A percentile compares a stretch with the other conserved stretches of the same genome.
Evolutionary conservation across 2,329 filamentous ascomycete genomes (phyloP).

Genomic region (Fusarium sterilihyphosum): DNA sequence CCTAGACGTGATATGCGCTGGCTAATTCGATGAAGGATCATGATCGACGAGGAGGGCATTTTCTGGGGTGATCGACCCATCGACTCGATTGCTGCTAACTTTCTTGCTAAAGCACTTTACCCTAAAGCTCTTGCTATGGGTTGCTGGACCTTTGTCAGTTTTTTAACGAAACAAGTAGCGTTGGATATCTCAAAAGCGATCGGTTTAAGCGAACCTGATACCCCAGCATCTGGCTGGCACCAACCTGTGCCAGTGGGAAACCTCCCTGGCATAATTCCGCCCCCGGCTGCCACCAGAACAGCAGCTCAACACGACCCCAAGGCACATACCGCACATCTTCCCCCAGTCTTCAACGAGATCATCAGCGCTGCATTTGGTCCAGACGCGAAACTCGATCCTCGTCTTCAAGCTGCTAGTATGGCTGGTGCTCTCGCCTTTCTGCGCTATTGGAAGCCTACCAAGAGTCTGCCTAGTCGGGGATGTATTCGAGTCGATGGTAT

Average conservation of each 20-base stretch:
- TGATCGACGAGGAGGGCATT: slow-evolving; percentile 60
- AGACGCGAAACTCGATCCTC: slow-evolving; percentile 49
- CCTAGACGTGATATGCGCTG: background rate
- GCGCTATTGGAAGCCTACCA: slow-evolving; percentile 59
- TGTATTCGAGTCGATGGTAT: slow-evolving; percentile 64
- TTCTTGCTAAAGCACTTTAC: slow-evolving; percentile 61
- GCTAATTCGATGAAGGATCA: slow-evolving; percentile 54
- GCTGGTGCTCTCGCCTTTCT: slow-evolving; percentile 50
- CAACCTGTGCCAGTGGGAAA: slow-evolving; percentile 40
- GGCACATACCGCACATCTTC: slow-evolving; percentile 36
- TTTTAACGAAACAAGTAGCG: slow-evolving; percentile 58
- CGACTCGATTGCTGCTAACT: slow-evolving; percentile 57
- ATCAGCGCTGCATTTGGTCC: slow-evolving; percentile 42
- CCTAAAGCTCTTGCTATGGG: slow-evolving; percentile 63
- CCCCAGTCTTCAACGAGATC: slow-evolving; percentile 39
- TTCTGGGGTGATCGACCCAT: slow-evolving; percentile 59
- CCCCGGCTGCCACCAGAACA: slow-evolving; percentile 36
- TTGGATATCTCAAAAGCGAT: slow-evolving; percentile 56
- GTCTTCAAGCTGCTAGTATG: slow-evolving; percentile 46
- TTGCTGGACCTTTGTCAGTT: slow-evolving; percentile 62
- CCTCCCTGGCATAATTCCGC: slow-evolving; percentile 35
- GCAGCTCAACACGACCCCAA: slow-evolving; percentile 39
- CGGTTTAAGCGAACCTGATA: slow-evolving; percentile 50
- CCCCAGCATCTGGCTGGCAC: slow-evolving; percentile 47
- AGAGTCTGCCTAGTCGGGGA: slow-evolving; percentile 58